Conservation (phyloP, 2,329 filamentous ascomycete genomes). For the Pyrenophora tritici-repentis region DNA sequence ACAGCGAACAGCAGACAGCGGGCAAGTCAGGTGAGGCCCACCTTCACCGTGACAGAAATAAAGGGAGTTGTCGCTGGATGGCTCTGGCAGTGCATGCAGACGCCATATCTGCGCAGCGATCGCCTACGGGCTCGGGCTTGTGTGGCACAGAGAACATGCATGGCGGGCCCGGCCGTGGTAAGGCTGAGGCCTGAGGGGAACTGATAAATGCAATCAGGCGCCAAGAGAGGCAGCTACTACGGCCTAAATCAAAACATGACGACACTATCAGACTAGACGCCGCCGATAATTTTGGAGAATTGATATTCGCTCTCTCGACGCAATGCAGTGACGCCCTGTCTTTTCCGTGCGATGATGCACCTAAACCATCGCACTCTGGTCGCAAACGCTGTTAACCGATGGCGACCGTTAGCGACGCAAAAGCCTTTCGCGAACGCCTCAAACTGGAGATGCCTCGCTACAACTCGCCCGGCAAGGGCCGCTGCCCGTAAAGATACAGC, state of each 20-base stretch:
- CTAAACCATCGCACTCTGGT: conserved; percentile 29
- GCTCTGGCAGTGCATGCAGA: too few species aligned
- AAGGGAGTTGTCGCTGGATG: background rate
- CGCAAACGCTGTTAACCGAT: conserved; percentile 26
- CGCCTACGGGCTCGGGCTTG: conserved; percentile 12
- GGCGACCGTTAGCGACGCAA: conserved; percentile 18
- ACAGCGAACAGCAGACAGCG: conserved; percentile 1
- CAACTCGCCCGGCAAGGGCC: conserved; percentile 14
- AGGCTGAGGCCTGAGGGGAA: conserved; percentile 8
- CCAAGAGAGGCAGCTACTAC: too few species aligned
- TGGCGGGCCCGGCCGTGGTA: conserved; percentile 4
- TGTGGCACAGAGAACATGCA: background rate
- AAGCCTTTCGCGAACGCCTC: conserved; percentile 17
- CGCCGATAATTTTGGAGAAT: too few species aligned
- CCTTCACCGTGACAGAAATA: conserved; percentile 1
- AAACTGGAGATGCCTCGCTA: conserved; percentile 37
- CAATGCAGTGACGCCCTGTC: conserved; percentile 34
- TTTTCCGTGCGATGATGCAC: conserved; percentile 35
- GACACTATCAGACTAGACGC: background rate
- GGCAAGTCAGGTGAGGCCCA: background rate
- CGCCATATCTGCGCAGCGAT: conserved; percentile 6
- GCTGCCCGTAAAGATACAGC: conserved; percentile 8
- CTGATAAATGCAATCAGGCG: too few species aligned
- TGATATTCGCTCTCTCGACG: background rate
- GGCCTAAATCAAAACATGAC: background rate